Evolutionary conservation across 768 basidiomycete species (phyloP), one percentile per base, ranked within the genome.

Genomic region (Trametes cinnabarina): DNA sequence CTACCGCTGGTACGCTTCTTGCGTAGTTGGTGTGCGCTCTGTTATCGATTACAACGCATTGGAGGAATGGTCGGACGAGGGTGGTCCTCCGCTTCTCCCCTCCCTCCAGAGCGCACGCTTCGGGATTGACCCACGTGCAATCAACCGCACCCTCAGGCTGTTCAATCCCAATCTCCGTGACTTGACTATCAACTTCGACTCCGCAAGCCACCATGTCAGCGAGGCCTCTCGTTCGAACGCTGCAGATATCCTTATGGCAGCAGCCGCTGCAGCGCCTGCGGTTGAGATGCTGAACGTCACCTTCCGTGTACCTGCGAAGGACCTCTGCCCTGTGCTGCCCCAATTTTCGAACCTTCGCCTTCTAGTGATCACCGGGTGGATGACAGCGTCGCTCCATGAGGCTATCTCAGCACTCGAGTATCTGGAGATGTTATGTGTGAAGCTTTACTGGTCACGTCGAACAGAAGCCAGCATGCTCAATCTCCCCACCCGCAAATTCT

Each of bases 1-100:
- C 1, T 55, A 55, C 14, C 54, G 54, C n/a, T 55, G 54, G 54
- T 55, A 55, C 25, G 54, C 54, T 0, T 39, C 54, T 4, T 55
- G 46, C 37, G 54, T 55, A 12, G 19, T 41, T 19, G 54, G 37
- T 2, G 39, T 55, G 3, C 54, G 54, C n/a, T 34, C 46, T 15
- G 37, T 40, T 1, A 47, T 55, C 54, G 46, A 55, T 39, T 47
- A 47, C 54, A 40, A 48, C 11, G 46, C 54, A 17, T 46, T 55
- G 1, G 54, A 55, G 26, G 37, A 47, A 20, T 55, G 54, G 46
- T 55, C 54, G 4, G 54, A 55, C 37, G 28, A 15, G 28, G 54
- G 54, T 19, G 54, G 54, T 2, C 54, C 54, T 17, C 54, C 54
- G 17, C 26, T 55, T 1, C 54, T 55, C 0, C 44, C 54, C 14